Conservation (phyloP, 164 flowering plant species). For the Stephania cephalantha region DNA sequence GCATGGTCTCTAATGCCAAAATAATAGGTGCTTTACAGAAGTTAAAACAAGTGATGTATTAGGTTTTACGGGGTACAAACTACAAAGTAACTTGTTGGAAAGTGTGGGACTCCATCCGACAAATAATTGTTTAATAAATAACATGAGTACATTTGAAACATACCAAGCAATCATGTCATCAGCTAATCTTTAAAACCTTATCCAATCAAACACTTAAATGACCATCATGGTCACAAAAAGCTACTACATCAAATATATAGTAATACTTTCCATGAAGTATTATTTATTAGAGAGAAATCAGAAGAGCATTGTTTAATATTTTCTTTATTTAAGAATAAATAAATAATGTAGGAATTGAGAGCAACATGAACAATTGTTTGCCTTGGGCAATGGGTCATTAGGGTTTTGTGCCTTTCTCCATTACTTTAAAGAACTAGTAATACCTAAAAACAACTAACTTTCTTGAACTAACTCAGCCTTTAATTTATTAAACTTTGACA, state of each 20-base stretch:
- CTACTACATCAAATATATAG: neutral
- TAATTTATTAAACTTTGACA: too few species aligned
- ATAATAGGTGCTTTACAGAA: neutral
- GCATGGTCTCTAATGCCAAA: neutral
- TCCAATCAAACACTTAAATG: neutral
- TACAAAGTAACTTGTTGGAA: conserved; percentile 19
- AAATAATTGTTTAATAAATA: conserved; percentile 11
- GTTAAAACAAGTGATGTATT: neutral
- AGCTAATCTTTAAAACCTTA: neutral
- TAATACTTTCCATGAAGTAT: neutral
- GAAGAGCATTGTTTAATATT: neutral
- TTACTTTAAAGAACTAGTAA: neutral
- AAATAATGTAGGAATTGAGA: too few species aligned
- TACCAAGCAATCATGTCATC: conserved; percentile 27
- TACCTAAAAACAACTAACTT: neutral
- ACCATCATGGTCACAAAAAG: neutral
- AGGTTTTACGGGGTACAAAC: conserved; percentile 1
- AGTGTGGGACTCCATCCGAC: conserved; percentile 15
- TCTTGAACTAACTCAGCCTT: too few species aligned
- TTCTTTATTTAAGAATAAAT: neutral
- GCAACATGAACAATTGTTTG: neutral
- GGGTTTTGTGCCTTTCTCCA: conserved; percentile 2
- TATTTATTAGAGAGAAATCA: neutral
- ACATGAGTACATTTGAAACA: conserved; percentile 15
- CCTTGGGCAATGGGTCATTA: conserved; percentile 6